phyloP scores from a whole-genome alignment of 2,329 filamentous ascomycete species.

The Xylariaceae sp. region DNA sequence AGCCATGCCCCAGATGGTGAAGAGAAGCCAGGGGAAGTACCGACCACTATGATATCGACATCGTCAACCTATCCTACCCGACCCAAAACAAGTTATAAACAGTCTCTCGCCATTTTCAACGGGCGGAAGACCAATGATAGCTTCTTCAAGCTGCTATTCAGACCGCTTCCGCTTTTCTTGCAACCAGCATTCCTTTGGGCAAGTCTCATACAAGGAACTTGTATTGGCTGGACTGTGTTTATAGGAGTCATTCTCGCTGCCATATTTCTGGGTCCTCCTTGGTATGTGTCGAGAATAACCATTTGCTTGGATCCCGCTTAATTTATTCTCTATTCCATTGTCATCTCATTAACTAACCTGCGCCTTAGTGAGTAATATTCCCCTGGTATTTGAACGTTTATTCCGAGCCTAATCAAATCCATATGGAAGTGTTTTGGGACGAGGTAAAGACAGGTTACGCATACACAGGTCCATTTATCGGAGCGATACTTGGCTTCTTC shows the following conservation, averaged over 20 bases:
- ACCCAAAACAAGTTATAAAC: slow-evolving; percentile 53
- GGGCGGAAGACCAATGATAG: slow-evolving; percentile 76
- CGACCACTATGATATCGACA: slow-evolving; percentile 1
- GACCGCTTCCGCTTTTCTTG: slow-evolving; percentile 76
- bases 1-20: slow-evolving; percentile 19
- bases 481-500: slow-evolving; percentile 72
- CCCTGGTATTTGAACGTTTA: no score
- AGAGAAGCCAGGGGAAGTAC: slow-evolving; percentile 4
- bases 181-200: slow-evolving; percentile 85
- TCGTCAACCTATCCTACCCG: slow-evolving; percentile 20
- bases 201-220: slow-evolving; percentile 74
- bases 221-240: slow-evolving; percentile 95
- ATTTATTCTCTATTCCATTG: no score
- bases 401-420: no score
- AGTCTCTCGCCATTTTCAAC: slow-evolving; percentile 68
- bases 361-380: no score
- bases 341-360: no score
- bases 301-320: no score
- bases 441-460: slow-evolving; percentile 81
- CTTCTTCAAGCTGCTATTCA: slow-evolving; percentile 61
- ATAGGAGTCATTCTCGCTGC: slow-evolving; percentile 80
- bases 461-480: slow-evolving; percentile 81
- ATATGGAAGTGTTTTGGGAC: slow-evolving; percentile 79
- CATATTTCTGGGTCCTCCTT: slow-evolving; percentile 74
- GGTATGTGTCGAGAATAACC: no score